Percentiles rank a stretch among this genome's conserved stretches.
phyloP scores from a whole-genome alignment of 805 yeast genomes.

The Zygotorulaspora sp. region DNA sequence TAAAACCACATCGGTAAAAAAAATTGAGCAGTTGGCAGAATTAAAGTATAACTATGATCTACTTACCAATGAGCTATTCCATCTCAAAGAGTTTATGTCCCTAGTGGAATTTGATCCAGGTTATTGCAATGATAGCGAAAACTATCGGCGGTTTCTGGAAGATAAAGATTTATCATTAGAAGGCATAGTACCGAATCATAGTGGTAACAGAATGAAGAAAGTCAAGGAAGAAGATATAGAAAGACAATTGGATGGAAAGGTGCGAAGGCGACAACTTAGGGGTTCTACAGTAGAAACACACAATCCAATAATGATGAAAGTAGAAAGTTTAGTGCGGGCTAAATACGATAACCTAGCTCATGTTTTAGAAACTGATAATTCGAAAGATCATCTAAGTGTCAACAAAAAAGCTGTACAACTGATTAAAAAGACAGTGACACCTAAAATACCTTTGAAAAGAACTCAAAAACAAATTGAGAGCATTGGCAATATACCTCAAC shows the following conservation, averaged over 20 bases:
- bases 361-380: not conserved
- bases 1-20: slow-evolving; percentile 6
- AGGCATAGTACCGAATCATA: slow-evolving; percentile 9
- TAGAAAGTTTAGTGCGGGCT: slow-evolving; percentile 18
- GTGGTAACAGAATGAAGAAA: slow-evolving; percentile 5
- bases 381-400: not conserved
- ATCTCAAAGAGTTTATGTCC: slow-evolving; percentile 56
- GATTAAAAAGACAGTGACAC: not conserved
- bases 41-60: slow-evolving; percentile 45
- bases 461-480: not conserved
- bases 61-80: slow-evolving; percentile 57
- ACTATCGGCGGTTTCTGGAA: slow-evolving; percentile 35
- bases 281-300: slow-evolving; percentile 9
- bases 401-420: not conserved
- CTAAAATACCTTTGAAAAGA: slow-evolving; percentile 1
- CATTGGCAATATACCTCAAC: not conserved
- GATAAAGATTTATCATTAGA: slow-evolving; percentile 18
- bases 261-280: slow-evolving; percentile 18
- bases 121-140: slow-evolving; percentile 33
- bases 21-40: slow-evolving; percentile 35
- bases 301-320: slow-evolving; percentile 6
- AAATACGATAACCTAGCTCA: slow-evolving; percentile 15
- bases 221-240: not conserved
- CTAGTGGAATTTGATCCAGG: slow-evolving; percentile 59
- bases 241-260: slow-evolving; percentile 3